These are phyloP conservation scores for Myxozyma geophila DNA, from an alignment of 805 yeast species.

Conservation along the genomic window DNA sequence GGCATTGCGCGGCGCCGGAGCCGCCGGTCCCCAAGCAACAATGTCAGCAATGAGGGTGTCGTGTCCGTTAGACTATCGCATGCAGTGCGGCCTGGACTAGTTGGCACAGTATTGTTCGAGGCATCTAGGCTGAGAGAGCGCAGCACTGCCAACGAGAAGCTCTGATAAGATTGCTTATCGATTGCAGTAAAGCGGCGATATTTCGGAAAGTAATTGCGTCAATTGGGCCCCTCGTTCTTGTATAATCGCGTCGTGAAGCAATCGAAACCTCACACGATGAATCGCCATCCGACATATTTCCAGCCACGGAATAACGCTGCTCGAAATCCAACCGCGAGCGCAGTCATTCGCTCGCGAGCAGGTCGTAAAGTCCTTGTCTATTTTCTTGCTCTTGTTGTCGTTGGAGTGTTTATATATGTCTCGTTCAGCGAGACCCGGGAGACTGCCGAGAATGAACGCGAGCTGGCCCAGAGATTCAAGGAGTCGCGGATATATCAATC, in stretches of 20 bases:
- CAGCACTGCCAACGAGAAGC: no score
- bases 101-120: no score
- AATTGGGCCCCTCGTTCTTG: no score
- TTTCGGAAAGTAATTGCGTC: no score
- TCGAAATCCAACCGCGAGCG: conserved; percentile 7
- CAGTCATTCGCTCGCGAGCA: conserved; percentile 18
- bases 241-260: neutral
- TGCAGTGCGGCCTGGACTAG: no score
- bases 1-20: no score
- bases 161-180: no score
- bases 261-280: neutral
- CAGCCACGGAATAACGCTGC: conserved; percentile 6
- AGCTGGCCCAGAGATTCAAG: neutral
- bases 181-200: no score
- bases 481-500: conserved; percentile 7
- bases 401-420: conserved; percentile 6
- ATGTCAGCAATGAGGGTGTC: no score
- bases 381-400: conserved; percentile 14
- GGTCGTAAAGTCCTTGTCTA: conserved; percentile 14
- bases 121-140: no score
- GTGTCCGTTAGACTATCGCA: no score
- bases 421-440: conserved; percentile 5
- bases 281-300: conserved; percentile 1
- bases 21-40: no score
- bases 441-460: neutral